Base-by-base conservation (phyloP, 768 basidiomycete genomes). In the Suillus discolor region DNA sequence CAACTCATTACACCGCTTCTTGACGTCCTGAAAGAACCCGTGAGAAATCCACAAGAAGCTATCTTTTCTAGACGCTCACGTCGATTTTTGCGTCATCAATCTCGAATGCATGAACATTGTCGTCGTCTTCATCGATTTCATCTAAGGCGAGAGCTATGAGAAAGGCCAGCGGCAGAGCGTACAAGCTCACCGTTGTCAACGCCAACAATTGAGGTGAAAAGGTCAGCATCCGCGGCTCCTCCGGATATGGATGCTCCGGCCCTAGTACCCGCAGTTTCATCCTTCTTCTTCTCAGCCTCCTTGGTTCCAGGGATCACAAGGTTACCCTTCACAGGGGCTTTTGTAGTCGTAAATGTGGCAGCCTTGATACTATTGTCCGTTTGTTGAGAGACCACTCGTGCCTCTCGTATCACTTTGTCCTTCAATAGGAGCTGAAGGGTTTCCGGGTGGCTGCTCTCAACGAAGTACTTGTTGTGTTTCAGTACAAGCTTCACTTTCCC, bases 401-500 rank as follows among this genome's bases (percentile, higher is more conserved):
- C 93, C 67, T 92, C 91, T 39, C 92, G 87, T 63, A 97, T 97
- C 23, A 91, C 79, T 65, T 83, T 83, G 79, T 99, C 97, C 73
- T 94, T 92, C 51, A 99, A 83, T 41, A 99, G 81, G 23, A 88
- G 80, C 71, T 97, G 92, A 34, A 99, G 83, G 13, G 94, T 95
- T 63, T 98, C 96, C 2, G 96, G 96, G 72, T 97, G 94, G 69
- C 89, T 92, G 36, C 95, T 97, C 77, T 99, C 97, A 71, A 99
- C 94, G 71, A 87, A 98, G 78, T 99, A 99, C 71, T 91, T 93
- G 84, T 99, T 99, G 76, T 98, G 92, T 76, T 99, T 99, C 70
- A 99, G 81, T 8, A 99, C 97, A 57, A 99, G 88, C 74, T 99
- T 97, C 76, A 99, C 94, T 81, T 99, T 99, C 62, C 97, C 97